phyloP scores from a whole-genome alignment of 495 filamentous ascomycete species.

The Trichoderma asperelloides region DNA sequence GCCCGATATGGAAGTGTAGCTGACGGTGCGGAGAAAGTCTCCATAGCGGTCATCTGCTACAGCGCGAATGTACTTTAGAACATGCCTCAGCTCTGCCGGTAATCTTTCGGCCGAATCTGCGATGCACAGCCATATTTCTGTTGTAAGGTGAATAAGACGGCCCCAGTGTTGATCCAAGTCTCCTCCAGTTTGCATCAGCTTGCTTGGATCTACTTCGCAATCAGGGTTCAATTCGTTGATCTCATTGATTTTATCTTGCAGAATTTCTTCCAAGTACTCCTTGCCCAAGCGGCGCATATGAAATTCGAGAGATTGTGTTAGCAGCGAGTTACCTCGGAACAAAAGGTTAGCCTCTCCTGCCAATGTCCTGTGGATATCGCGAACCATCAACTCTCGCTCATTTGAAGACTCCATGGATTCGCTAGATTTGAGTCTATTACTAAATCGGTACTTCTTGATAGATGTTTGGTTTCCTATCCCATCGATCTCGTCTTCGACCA shows the following conservation, averaged over 20 bases:
- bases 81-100: constrained; percentile 74
- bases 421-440: constrained; percentile 66
- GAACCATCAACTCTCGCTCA: constrained; percentile 45
- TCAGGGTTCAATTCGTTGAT: constrained; percentile 84
- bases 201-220: constrained; percentile 88
- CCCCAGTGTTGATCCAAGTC: constrained; percentile 81
- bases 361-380: constrained; percentile 55
- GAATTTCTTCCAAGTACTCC: constrained; percentile 83
- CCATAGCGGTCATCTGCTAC: constrained; percentile 96
- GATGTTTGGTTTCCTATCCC: constrained; percentile 72
- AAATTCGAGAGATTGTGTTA: constrained; percentile 87
- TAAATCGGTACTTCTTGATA: constrained; percentile 63
- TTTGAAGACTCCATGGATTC: constrained; percentile 57
- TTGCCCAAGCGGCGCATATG: constrained; percentile 93
- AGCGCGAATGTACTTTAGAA: constrained; percentile 86
- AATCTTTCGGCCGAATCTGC: constrained; percentile 60
- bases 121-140: constrained; percentile 78
- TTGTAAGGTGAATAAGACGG: constrained; percentile 65
- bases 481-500: constrained; percentile 96
- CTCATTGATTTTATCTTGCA: constrained; percentile 74
- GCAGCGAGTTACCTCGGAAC: constrained; percentile 88
- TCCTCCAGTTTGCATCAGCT: constrained; percentile 54
- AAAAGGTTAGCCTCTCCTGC: constrained; percentile 84
- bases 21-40: constrained; percentile 86
- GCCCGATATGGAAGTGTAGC: constrained; percentile 91